Conservation (phyloP, 257 asterid genomes). For the Petunia secreta region DNA sequence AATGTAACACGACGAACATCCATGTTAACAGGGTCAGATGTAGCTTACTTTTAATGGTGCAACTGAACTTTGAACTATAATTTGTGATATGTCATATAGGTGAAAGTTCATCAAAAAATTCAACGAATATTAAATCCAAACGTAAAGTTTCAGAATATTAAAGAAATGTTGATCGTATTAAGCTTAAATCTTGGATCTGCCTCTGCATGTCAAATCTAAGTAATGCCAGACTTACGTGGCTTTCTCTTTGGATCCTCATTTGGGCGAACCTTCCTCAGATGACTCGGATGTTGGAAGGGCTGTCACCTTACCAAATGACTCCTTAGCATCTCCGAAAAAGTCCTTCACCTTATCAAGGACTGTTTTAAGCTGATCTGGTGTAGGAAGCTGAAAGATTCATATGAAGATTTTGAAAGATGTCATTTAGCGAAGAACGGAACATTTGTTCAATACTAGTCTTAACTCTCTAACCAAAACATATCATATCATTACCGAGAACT, state of each 20-base stretch:
- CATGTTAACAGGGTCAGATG: not conserved
- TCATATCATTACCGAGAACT: not conserved
- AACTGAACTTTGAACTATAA: too few relatives aligned
- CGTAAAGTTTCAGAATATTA: too few relatives aligned
- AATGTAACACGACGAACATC: not conserved
- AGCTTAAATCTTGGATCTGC: too few relatives aligned
- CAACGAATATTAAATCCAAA: too few relatives aligned
- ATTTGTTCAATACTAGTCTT: not conserved
- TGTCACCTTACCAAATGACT: constrained; percentile 89
- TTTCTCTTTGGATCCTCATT: constrained; percentile 53
- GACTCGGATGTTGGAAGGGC: constrained; percentile 54
- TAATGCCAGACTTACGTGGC: constrained; percentile 49
- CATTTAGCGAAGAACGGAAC: not conserved
- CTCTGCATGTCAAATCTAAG: not conserved
- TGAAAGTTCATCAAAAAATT: too few relatives aligned
- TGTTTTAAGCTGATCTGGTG: constrained; percentile 75
- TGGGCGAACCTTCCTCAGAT: constrained; percentile 51
- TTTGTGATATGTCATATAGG: too few relatives aligned
- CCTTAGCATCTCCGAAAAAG: constrained; percentile 90
- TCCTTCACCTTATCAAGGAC: constrained; percentile 89
- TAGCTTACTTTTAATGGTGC: too few relatives aligned
- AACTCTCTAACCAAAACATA: not conserved
- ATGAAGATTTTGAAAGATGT: not conserved
- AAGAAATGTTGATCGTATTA: too few relatives aligned
- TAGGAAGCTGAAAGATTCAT: constrained; percentile 67